Evolutionary conservation across 2,329 filamentous ascomycete species (phyloP), one percentile per base, ranked within the genome.

Genomic region (Fusarium torulosum): DNA sequence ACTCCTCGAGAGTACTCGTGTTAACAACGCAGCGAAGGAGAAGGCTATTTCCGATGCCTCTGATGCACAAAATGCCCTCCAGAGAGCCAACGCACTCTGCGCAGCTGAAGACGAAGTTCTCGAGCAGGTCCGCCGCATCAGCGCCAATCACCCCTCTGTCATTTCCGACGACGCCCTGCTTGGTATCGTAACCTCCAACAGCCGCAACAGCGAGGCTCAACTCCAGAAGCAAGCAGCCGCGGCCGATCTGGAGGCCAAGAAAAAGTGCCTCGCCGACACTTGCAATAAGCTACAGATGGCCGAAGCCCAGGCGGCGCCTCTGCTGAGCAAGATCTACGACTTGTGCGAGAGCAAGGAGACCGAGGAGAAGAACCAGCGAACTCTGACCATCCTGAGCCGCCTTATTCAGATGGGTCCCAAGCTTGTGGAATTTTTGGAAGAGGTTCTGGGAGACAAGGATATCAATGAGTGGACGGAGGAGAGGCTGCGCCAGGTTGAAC

Each of bases 201-300:
- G 15, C 6, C 17, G 31, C 0, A 23, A 33, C 2, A 33, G n/a
- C 3, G 33, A 43, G 2, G 20, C 25, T 4, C n/a, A 21, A 6
- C 17, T 15, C 1, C 4, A 14, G n/a, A 33, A 42, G 13, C 21
- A 27, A 19, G 2, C 44, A 0, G 52, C 45, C 0, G 14, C 27
- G 2, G 17, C 2, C 1, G 2, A 2, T 0, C 6, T 58, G 0
- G 15, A 11, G 1, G 20, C 17, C 1, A 42, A 43, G n/a, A 6
- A 33, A 13, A 7, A 6, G 0, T 10, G 33, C 13, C 31, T 63
- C 2, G 38, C 31, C 4, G 20, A 35, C 0, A 35, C 49, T 8
- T n/a, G n/a, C 1, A 35, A 20, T 2, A 27, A 44, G 25, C 9
- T 41, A 1, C 42, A 53, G 3, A 27, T 59, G 4, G 44, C 37